Conservation (phyloP, 2,329 filamentous ascomycete genomes). For the Aspergillus pseudotamarii region DNA sequence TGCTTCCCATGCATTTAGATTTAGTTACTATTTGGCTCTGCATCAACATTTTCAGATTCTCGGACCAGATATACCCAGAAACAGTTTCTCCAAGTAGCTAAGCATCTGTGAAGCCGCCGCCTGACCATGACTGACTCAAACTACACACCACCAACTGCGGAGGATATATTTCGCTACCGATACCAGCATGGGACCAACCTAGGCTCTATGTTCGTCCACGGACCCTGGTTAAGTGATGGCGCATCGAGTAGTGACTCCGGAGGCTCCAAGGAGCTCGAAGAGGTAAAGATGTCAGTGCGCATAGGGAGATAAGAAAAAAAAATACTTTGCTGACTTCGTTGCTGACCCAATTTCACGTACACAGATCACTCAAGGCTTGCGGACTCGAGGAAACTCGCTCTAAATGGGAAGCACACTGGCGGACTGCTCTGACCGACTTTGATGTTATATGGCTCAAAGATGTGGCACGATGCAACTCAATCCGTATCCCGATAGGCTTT, state of each 20-base stretch:
- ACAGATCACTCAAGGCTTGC: constrained; percentile 46
- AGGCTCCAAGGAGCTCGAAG: constrained; percentile 55
- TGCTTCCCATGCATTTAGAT: not conserved
- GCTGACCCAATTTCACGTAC: not conserved
- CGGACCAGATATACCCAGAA: not conserved
- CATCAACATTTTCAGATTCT: not conserved
- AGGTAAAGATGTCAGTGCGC: constrained; percentile 45
- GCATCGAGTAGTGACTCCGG: constrained; percentile 51
- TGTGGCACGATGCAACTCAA: constrained; percentile 57
- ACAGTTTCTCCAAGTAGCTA: not conserved
- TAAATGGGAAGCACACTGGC: constrained; percentile 60
- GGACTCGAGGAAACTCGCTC: constrained; percentile 53
- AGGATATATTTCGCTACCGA: constrained; percentile 53
- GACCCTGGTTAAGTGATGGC: constrained; percentile 58
- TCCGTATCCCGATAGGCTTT: constrained; percentile 64
- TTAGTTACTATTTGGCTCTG: not conserved
- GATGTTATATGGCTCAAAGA: constrained; percentile 58
- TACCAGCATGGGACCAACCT: constrained; percentile 64
- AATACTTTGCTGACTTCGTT: not conserved
- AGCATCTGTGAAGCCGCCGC: not conserved
- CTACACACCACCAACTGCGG: constrained; percentile 16
- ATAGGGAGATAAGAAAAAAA: not conserved
- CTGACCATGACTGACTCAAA: not conserved
- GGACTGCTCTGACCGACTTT: constrained; percentile 50
- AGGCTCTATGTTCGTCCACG: constrained; percentile 62